These are phyloP conservation scores for Zygotorulaspora danielsina DNA, from an alignment of 805 yeast species.

Conservation along the genomic window DNA sequence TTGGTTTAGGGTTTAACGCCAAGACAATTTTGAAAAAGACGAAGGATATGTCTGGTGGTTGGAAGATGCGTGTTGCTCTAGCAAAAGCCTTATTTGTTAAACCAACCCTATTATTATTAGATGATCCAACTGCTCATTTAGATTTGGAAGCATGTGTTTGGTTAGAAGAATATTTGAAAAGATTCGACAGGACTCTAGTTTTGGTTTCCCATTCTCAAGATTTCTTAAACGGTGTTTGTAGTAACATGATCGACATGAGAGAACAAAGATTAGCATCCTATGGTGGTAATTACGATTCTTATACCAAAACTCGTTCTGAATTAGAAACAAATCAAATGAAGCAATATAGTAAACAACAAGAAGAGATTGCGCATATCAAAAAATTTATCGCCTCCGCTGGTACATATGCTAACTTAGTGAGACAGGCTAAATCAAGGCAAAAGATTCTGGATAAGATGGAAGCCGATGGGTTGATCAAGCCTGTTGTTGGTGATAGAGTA, in stretches of 20 bases:
- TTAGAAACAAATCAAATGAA: slow-evolving; percentile 96
- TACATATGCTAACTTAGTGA: slow-evolving; percentile 97
- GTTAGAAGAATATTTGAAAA: slow-evolving; percentile 96
- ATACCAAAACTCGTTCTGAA: slow-evolving; percentile 90
- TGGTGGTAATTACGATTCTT: slow-evolving; percentile 99
- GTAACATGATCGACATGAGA: slow-evolving; percentile 98
- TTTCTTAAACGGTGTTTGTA: slow-evolving; percentile 98
- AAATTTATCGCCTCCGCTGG: slow-evolving; percentile 99
- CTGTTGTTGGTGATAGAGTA: slow-evolving; percentile 89
- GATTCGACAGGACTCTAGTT: slow-evolving; percentile 89
- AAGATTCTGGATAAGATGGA: slow-evolving; percentile 99
- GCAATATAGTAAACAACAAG: slow-evolving; percentile 95
- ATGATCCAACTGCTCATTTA: slow-evolving; percentile 99
- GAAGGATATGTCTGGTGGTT: slow-evolving; percentile 99
- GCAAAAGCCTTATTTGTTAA: slow-evolving; percentile 97
- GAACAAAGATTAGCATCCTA: slow-evolving; percentile 63
- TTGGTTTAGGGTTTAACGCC: slow-evolving; percentile 94
- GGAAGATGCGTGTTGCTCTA: slow-evolving; percentile 99
- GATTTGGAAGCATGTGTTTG: slow-evolving; percentile 99
- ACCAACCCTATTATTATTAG: slow-evolving; percentile 89
- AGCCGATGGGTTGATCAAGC: slow-evolving; percentile 94
- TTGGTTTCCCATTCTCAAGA: slow-evolving; percentile 98
- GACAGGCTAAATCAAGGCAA: slow-evolving; percentile 98
- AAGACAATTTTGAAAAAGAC: slow-evolving; percentile 87
- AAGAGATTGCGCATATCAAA: slow-evolving; percentile 96